These are phyloP conservation scores for Guadua angustifolia DNA, from an alignment of 176 grass and related monocot genomes.

Conservation along the genomic window DNA sequence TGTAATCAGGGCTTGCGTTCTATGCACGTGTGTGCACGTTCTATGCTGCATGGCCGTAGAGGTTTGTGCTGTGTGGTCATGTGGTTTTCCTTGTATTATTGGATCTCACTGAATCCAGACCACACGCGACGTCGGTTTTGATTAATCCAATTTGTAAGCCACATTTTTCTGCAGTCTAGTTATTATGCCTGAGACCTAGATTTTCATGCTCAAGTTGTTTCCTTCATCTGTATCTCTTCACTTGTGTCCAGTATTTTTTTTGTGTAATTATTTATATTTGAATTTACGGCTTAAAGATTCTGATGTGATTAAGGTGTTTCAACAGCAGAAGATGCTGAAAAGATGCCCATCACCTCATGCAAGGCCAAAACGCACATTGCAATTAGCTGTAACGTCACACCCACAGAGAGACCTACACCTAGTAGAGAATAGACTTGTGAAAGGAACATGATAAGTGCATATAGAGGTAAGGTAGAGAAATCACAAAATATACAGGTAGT, in stretches of 20 bases:
- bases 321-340: constrained; percentile 11
- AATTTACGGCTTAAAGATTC: not conserved
- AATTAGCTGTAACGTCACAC: constrained; percentile 37
- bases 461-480: not conserved
- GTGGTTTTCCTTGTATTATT: constrained; percentile 24
- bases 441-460: not conserved
- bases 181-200: not conserved
- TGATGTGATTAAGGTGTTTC: constrained; percentile 25
- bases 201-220: not conserved
- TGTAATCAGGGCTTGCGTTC: not conserved
- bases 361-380: constrained; percentile 16
- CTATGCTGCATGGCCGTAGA: not conserved
- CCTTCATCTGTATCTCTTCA: not conserved
- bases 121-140: not conserved
- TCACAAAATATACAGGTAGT: not conserved
- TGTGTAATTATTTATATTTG: not conserved
- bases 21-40: constrained; percentile 19
- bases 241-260: not conserved
- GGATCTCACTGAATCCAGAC: constrained; percentile 19
- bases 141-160: not conserved
- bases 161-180: not conserved
- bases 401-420: not conserved
- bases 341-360: not conserved
- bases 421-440: constrained; percentile 7
- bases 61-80: not conserved